Conservation (phyloP, 129 eudicot species). For the Centrapalus pauciflorus region DNA sequence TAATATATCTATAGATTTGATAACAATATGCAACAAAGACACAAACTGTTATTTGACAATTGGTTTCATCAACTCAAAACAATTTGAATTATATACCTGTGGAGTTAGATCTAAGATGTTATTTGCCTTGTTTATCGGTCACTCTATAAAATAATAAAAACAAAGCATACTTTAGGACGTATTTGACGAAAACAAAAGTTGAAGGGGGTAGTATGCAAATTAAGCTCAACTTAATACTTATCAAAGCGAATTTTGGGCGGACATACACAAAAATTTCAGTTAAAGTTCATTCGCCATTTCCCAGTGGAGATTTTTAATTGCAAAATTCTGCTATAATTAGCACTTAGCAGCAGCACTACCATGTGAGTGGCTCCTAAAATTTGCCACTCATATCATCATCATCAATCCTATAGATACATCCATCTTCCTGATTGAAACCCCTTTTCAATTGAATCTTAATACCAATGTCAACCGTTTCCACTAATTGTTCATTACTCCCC, state of each 20-base stretch:
- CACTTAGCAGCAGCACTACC: too few species aligned
- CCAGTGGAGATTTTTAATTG: not conserved
- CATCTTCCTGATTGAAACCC: constrained; percentile 6
- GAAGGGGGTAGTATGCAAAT: constrained; percentile 1
- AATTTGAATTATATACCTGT: too few species aligned
- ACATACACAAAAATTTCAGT: constrained; percentile 23
- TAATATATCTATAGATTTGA: too few species aligned
- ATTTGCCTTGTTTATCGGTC: too few species aligned
- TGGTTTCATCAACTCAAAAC: too few species aligned
- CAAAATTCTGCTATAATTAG: constrained; percentile 6
- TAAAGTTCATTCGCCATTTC: not conserved
- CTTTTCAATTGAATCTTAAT: constrained; percentile 3
- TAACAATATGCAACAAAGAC: too few species aligned
- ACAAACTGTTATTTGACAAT: too few species aligned
- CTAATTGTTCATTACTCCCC: constrained; percentile 25
- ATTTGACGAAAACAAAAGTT: not conserved
- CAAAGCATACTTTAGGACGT: not conserved
- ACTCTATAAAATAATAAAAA: too few species aligned
- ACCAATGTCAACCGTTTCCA: constrained; percentile 20
- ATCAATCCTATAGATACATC: constrained; percentile 5
- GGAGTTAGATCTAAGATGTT: too few species aligned
- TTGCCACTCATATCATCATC: constrained; percentile 12
- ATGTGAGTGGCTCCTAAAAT: constrained; percentile 10
- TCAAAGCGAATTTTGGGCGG: constrained; percentile 9
- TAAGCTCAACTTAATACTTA: not conserved